These are phyloP conservation scores for Pyrus bretschneideri DNA, from an alignment of 306 rosid genomes.

Conservation along the genomic window DNA sequence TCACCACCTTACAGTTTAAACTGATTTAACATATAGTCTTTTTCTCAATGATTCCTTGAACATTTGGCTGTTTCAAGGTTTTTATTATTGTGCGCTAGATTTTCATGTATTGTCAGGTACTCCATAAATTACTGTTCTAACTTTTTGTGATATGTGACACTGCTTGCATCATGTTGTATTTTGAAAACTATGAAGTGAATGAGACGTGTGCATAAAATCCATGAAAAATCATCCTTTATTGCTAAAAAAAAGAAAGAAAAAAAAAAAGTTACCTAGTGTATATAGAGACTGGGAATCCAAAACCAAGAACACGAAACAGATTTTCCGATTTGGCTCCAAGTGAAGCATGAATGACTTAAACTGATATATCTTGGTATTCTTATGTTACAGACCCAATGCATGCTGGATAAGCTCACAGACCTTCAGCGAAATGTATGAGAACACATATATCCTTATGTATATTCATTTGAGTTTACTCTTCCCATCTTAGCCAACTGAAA, in stretches of 20 bases:
- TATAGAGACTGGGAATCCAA: not conserved
- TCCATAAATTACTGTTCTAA: not conserved
- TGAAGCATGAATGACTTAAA: not conserved
- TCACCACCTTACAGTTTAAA: not conserved
- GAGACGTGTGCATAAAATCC: no score
- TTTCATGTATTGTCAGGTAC: not conserved
- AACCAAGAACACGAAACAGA: not conserved
- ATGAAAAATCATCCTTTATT: no score
- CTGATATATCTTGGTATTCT: not conserved
- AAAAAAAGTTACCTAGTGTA: no score
- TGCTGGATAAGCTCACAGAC: conserved; percentile 87
- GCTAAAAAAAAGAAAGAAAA: no score
- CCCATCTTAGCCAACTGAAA: not conserved
- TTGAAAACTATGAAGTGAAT: no score
- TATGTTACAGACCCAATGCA: conserved; percentile 59
- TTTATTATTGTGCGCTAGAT: not conserved
- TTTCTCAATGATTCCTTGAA: not conserved
- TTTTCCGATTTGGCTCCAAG: not conserved
- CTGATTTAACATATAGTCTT: not conserved
- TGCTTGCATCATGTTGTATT: not conserved
- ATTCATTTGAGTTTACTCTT: not conserved
- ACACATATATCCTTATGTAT: not conserved
- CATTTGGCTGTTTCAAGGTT: not conserved
- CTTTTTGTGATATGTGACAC: not conserved
- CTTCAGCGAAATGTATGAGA: conserved; percentile 78